phyloP scores from a whole-genome alignment of 2,329 filamentous ascomycete genomes.

The Hypoxylon sp. region DNA sequence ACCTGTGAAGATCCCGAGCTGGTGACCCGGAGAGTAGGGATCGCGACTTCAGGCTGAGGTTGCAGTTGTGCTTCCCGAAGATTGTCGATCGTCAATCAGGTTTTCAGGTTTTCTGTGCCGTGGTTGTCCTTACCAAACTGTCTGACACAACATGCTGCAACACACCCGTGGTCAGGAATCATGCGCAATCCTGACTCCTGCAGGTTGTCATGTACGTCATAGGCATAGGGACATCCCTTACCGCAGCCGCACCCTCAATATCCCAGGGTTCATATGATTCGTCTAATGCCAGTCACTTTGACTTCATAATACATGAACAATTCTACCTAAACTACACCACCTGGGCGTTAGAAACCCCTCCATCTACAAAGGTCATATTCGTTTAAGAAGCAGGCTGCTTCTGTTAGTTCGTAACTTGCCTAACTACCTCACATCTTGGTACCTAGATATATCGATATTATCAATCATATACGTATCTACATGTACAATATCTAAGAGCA shows the following conservation, averaged over 20 bases:
- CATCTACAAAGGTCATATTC: too few relatives aligned
- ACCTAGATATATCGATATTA: too few relatives aligned
- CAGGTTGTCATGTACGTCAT: conserved; percentile 16
- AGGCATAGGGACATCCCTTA: background rate
- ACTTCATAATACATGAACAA: background rate
- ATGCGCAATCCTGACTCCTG: conserved; percentile 10
- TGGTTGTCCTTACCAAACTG: background rate
- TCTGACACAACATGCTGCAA: background rate
- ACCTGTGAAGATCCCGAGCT: conserved; percentile 20
- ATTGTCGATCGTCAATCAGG: background rate
- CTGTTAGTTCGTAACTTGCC: too few relatives aligned
- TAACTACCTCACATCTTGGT: too few relatives aligned
- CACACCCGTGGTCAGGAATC: conserved; percentile 6
- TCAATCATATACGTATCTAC: too few relatives aligned
- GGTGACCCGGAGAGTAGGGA: conserved; percentile 1
- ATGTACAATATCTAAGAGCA: too few relatives aligned
- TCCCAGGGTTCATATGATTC: background rate
- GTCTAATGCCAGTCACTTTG: background rate
- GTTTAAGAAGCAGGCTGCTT: too few relatives aligned
- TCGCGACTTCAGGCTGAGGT: conserved; percentile 9
- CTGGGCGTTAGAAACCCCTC: background rate
- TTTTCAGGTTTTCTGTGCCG: background rate
- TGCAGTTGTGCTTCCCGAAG: background rate
- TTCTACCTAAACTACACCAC: background rate
- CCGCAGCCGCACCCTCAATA: background rate